phyloP scores from a whole-genome alignment of 768 basidiomycete species.

The Psilocybe sp. region DNA sequence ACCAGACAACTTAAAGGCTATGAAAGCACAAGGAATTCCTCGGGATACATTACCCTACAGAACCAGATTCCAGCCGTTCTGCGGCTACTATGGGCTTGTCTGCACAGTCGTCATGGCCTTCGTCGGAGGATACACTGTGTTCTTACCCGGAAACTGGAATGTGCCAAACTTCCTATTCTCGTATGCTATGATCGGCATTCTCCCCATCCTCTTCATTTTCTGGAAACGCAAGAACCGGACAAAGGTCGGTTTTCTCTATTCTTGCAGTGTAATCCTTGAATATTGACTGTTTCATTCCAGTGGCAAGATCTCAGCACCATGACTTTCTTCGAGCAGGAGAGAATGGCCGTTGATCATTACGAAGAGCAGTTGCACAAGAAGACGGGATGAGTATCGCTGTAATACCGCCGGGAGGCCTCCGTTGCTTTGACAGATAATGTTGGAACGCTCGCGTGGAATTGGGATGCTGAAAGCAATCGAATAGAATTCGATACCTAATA shows the following conservation, averaged over 20 bases:
- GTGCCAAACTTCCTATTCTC: slow-evolving; percentile 48
- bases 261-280: neutral
- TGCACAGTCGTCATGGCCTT: slow-evolving; percentile 47
- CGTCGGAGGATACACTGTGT: slow-evolving; percentile 48
- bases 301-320: slow-evolving; percentile 36
- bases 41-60: slow-evolving; percentile 43
- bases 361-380: slow-evolving; percentile 26
- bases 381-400: neutral
- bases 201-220: slow-evolving; percentile 39
- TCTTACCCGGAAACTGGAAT: slow-evolving; percentile 48
- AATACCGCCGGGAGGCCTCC: neutral
- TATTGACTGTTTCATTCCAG: slow-evolving; percentile 20
- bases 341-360: slow-evolving; percentile 39
- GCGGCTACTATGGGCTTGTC: slow-evolving; percentile 43
- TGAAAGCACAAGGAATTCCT: slow-evolving; percentile 42
- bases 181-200: slow-evolving; percentile 42
- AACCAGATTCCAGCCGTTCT: slow-evolving; percentile 50
- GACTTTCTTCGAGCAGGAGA: slow-evolving; percentile 44
- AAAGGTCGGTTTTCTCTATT: slow-evolving; percentile 25
- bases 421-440: no score
- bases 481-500: slow-evolving; percentile 12
- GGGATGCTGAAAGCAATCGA: neutral
- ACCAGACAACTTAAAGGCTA: slow-evolving; percentile 26
- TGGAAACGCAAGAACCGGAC: slow-evolving; percentile 45
- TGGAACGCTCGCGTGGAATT: neutral